Evolutionary conservation across 2,329 filamentous ascomycete genomes (phyloP), one percentile per base, ranked within the genome.

Genomic region (Arthrobotrys conoides): DNA sequence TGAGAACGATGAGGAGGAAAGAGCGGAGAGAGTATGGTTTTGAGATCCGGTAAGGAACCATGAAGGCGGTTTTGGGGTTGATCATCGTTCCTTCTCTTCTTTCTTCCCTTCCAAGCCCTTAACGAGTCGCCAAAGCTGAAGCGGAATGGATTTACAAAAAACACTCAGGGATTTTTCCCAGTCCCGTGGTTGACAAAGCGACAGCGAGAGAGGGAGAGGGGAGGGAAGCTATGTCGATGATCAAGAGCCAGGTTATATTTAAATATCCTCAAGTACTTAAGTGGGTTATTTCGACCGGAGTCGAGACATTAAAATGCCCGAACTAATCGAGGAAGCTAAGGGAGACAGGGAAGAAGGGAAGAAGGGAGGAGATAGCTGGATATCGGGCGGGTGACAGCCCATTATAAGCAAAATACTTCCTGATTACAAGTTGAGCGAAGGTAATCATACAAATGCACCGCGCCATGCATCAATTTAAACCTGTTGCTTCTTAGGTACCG

Each of bases 21-120:
- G 71, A 68, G 41, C 71, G 63, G 16, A 75, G 51, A 22, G 63
- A 68, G 44, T 75, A 75, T 2, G 71, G 71, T 49, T 75, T 75
- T 8, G 71, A 61, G 64, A 75, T 51, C 30, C 71, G 71, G 36
- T 68, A 75, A 18, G 61, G 51, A 20, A 55, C 30, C 30, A 44
- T 55, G 49, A 73, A 67, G 22, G 53, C 38, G 46, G 53, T 18
- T 38, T 75, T 68, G 5, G 71, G 30, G 30, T 33, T 27, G 44
- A 75, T 63, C 71, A 75, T 75, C 63, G 27, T 75, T 10, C 3
- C 44, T 63, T 18, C 27, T 24, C n/a, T 51, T 14, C 8, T 22
- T 24, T 14, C 22, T 51, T 22, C 14, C 48, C 22, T 51, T 22
- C 20, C 48, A 16, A 20, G 22, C 22, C 14, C 20, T 27, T 46